Evolutionary conservation across 2,329 filamentous ascomycete species (phyloP).

Genomic region (Cladobotryum protrusum): DNA sequence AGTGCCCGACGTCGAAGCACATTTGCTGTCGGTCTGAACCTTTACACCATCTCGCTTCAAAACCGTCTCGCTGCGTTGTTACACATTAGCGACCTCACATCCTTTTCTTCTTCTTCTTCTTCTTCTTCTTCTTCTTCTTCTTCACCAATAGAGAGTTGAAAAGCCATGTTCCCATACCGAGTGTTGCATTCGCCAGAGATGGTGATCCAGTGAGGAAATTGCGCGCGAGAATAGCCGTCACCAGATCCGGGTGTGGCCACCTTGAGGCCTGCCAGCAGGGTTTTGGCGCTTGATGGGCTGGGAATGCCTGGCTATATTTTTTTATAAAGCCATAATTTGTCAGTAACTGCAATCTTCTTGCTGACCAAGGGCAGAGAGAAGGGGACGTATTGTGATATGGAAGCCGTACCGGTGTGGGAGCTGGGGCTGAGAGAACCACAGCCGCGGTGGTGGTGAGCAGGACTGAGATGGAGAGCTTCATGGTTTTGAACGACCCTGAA

Average conservation of each 20-base stretch:
- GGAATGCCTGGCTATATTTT: constrained; percentile 52
- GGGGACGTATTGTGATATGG: neutral
- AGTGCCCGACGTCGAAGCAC: constrained; percentile 56
- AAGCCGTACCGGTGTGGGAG: constrained; percentile 22
- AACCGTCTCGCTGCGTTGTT: constrained; percentile 51
- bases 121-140: too few relatives aligned
- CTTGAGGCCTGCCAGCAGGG: constrained; percentile 51
- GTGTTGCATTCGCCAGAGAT: constrained; percentile 64
- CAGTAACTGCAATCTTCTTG: too few relatives aligned
- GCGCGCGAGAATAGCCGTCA: constrained; percentile 54
- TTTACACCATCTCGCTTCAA: constrained; percentile 65
- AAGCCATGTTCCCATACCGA: constrained; percentile 31
- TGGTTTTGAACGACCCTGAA: too few relatives aligned
- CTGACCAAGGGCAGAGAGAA: too few relatives aligned
- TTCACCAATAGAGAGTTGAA: neutral
- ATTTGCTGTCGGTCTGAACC: constrained; percentile 54
- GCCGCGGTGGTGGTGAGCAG: constrained; percentile 20
- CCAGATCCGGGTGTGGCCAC: constrained; percentile 50
- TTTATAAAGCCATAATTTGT: neutral
- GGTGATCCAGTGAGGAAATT: constrained; percentile 68
- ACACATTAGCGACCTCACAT: neutral
- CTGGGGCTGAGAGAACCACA: constrained; percentile 24
- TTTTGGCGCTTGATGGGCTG: constrained; percentile 47
- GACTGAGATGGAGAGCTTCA: constrained; percentile 26
- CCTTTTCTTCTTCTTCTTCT: too few relatives aligned